Base-by-base conservation (phyloP, 768 basidiomycete species). In the Cytidiella melzeri region DNA sequence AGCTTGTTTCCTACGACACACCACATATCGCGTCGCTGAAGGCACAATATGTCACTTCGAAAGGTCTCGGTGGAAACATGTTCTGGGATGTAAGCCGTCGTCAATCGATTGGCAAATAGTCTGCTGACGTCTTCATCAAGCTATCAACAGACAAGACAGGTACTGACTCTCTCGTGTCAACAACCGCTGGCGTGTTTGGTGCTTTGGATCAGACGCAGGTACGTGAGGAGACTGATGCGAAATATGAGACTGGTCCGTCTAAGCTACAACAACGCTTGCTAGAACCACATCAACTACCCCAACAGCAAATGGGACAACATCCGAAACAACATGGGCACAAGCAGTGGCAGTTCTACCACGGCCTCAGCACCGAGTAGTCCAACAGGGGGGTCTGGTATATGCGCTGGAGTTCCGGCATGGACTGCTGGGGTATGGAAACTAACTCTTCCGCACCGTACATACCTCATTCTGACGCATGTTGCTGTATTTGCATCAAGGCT, bases 1-100 rank as follows among this genome's bases (percentile, higher is more conserved):
- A 87, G 59, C 73, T 90, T 21, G 81, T 91, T 26, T 82, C 80
- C 3, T 90, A 89, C 64, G 90, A 92, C 60, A 81, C 78, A 0
- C 86, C 85, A 15, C 69, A 79, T 55, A 81, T 89, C 56, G 79
- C 77, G 45, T 71, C 65, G 46, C 56, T 74, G 57, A 92, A 92
- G 66, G 77, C 80, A 2, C 72, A 81, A 45, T 91, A 91, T 58
- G 76, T 87, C 52, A 68, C 69, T 37, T 62, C 72, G 3, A 74
- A 81, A 12, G 74, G 75, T 4, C 71, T 92, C 57, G 84, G 69
- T 9, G 84, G 83, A 2, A 76, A 80, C 44, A 84, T 87, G 84
- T 85, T 81, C 67, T 87, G 85, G 84, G 83, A 83, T 48, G 69
- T 72, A 36, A 30, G 61, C 59, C 27, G 41, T 38, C 38, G 20